Conservation (phyloP, 2,329 filamentous ascomycete species). For the Cryphonectria naterciae region DNA sequence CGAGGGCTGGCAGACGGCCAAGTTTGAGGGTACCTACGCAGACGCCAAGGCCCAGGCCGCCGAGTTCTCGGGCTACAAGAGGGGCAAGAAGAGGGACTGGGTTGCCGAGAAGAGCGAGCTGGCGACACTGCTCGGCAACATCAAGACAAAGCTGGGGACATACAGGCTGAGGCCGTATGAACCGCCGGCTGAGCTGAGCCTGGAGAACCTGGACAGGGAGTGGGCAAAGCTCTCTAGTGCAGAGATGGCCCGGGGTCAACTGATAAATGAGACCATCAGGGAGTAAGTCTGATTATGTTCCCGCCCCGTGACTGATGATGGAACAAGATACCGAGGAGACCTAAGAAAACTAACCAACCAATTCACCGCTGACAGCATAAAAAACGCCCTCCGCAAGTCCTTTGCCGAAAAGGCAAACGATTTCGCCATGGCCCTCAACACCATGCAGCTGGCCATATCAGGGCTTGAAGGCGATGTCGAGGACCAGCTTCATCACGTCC, state of each 20-base stretch:
- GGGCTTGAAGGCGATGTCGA: constrained; percentile 97
- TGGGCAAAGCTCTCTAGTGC: constrained; percentile 81
- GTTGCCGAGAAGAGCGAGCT: constrained; percentile 97
- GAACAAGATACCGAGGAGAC: background rate
- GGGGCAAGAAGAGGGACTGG: constrained; percentile 89
- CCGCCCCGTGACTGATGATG: background rate
- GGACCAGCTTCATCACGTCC: constrained; percentile 87
- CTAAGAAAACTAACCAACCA: constrained; percentile 16
- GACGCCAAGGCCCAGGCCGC: constrained; percentile 87
- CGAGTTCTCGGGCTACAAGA: constrained; percentile 88
- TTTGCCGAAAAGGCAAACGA: constrained; percentile 99
- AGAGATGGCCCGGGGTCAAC: constrained; percentile 85
- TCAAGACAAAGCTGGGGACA: constrained; percentile 97
- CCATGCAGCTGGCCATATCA: constrained; percentile 90
- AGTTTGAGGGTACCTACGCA: constrained; percentile 87
- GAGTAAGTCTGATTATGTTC: constrained; percentile 61
- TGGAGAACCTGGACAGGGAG: constrained; percentile 80
- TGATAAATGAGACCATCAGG: constrained; percentile 97
- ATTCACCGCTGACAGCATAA: constrained; percentile 65
- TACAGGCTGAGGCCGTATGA: constrained; percentile 91
- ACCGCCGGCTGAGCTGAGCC: constrained; percentile 79
- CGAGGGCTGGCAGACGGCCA: constrained; percentile 75
- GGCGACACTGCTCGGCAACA: constrained; percentile 90
- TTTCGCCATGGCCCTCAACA: constrained; percentile 93
- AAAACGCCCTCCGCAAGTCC: constrained; percentile 86